Evolutionary conservation across 2,329 filamentous ascomycete species (phyloP).

Genomic region (Ceratocystis ficicola): DNA sequence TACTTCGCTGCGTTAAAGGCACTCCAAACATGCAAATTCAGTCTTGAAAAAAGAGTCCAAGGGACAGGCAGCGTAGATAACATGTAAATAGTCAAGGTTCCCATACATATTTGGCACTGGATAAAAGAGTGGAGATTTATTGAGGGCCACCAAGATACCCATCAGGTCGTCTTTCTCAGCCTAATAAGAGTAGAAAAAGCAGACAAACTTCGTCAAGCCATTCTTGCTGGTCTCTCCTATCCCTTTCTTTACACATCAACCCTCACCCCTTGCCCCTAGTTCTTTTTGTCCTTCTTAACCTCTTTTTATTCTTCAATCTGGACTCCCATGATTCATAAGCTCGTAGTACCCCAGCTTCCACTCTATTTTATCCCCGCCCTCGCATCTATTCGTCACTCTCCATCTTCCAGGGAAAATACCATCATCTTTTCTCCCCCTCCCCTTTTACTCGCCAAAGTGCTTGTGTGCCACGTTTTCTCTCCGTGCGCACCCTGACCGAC

Average conservation of each 20-base stretch:
- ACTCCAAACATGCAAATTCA: background rate
- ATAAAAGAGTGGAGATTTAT: background rate
- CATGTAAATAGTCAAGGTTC: too few relatives aligned
- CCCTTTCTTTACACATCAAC: background rate
- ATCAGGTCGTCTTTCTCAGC: background rate
- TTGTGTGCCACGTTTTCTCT: slow-evolving; percentile 9
- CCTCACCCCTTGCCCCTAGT: background rate
- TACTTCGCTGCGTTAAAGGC: background rate
- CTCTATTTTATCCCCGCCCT: background rate
- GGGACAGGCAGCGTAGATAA: background rate
- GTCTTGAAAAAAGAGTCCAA: background rate
- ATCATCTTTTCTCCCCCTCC: background rate
- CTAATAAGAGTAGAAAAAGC: background rate
- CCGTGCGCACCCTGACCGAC: background rate
- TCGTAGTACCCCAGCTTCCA: background rate
- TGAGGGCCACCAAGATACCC: background rate
- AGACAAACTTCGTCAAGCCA: slow-evolving; percentile 1
- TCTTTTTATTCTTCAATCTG: background rate
- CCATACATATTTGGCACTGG: too few relatives aligned
- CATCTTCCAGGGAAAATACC: background rate
- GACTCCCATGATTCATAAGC: background rate
- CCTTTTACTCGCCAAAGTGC: background rate
- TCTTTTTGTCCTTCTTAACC: background rate
- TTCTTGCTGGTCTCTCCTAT: background rate
- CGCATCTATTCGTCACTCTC: background rate